Evolutionary conservation across 1,284 basidiomycete genomes (phyloP), one percentile per base, ranked within the genome.

Genomic region (Austropuccinia psidii): DNA sequence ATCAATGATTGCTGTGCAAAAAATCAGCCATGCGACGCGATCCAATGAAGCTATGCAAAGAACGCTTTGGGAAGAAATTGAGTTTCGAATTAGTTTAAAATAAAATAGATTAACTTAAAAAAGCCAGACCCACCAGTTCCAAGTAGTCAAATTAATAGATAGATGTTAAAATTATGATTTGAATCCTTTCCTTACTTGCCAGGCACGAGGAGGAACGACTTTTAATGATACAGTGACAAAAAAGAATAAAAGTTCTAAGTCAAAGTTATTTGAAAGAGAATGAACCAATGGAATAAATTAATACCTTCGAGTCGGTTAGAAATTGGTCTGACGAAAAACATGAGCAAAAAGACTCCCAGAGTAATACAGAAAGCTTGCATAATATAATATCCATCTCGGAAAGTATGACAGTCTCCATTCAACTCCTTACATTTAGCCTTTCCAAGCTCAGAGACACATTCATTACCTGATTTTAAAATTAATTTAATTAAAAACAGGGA

Each of bases 331-430:
- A 96, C 90, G 80, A 89, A 93, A 43, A 84, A 82, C 29, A 93
- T 76, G 47, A 98, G 83, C 75, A 93, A 84, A 1, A 87, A 75
- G 4, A 88, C 84, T 5, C 93, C 93, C 50, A 93, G 82, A 5
- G 82, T 80, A 75, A 98, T 84, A 82, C 94, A 98, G 24, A 93
- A 80, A 7, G 83, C 86, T 27, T 89, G 90, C 70, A 95, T 88
- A 76, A 88, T 86, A 81, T 93, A 98, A 82, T 96, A 98, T 1
- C 96, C 95, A 80, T 99, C 96, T 35, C 86, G 85, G 79, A 90
- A 86, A 0, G 89, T 90, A 61, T 89, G 82, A 81, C 96, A 99
- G 57, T 84, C 81, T 0, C 96, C 95, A 13, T 86, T 88, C 33
- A 90, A 83, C 0, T 88, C 86, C 9, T 84, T 83, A 81, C 96